Percentiles rank a stretch among this genome's conserved stretches.
These are phyloP conservation scores for Mycena sanguinolenta DNA, from an alignment of 768 basidiomycete genomes.

Conservation along the genomic window DNA sequence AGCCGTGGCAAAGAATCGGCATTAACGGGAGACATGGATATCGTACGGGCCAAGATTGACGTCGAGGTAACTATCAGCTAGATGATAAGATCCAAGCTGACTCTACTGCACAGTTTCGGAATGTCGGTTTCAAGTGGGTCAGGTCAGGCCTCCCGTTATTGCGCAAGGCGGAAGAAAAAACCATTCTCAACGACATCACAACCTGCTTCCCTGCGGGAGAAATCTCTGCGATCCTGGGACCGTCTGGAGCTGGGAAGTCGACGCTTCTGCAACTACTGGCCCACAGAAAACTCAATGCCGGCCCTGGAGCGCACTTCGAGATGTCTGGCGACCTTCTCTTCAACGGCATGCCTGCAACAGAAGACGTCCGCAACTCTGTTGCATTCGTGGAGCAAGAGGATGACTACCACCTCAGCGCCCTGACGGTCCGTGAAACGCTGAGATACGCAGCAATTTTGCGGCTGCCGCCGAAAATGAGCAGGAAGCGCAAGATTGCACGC, in stretches of 20 bases:
- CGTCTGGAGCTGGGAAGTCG: slow-evolving; percentile 35
- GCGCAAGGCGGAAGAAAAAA: slow-evolving; percentile 23
- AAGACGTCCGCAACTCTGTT: slow-evolving; percentile 30
- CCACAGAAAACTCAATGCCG: slow-evolving; percentile 32
- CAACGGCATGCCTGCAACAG: slow-evolving; percentile 43
- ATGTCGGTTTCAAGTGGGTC: slow-evolving; percentile 36
- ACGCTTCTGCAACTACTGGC: slow-evolving; percentile 34
- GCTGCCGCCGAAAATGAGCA: slow-evolving; percentile 37
- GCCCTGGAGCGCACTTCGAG: slow-evolving; percentile 35
- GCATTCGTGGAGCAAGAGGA: slow-evolving; percentile 39
- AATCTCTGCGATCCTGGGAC: slow-evolving; percentile 34
- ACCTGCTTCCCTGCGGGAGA: slow-evolving; percentile 37
- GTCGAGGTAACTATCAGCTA: slow-evolving; percentile 23
- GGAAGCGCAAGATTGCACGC: slow-evolving; percentile 51
- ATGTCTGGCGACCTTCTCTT: slow-evolving; percentile 37
- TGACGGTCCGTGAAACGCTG: slow-evolving; percentile 36
- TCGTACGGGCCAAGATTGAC: slow-evolving; percentile 31
- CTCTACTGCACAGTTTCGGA: slow-evolving; percentile 20
- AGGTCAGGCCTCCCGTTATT: slow-evolving; percentile 31
- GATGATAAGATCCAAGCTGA: not conserved
- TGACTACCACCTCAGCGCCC: slow-evolving; percentile 35
- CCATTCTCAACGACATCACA: slow-evolving; percentile 33
- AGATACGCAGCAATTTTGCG: slow-evolving; percentile 33
- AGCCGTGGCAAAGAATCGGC: slow-evolving; percentile 32
- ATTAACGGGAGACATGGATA: slow-evolving; percentile 35